Evolutionary conservation across 257 asterid species (phyloP).

Genomic region (Penstemon newberryi): DNA sequence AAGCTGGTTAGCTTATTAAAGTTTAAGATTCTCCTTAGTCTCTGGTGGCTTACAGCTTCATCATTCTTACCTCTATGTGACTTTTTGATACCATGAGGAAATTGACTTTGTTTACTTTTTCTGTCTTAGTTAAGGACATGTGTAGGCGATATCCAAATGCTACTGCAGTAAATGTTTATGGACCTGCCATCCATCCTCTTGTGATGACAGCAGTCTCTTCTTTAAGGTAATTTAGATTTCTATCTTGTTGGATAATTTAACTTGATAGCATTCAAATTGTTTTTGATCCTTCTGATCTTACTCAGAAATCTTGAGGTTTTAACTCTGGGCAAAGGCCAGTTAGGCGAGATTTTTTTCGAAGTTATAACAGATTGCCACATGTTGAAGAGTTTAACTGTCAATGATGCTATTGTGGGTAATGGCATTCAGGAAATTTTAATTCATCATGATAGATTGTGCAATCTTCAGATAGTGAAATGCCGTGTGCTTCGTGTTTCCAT

Average conservation of each 20-base stretch:
- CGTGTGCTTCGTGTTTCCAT: conserved; percentile 86
- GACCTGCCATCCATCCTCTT: conserved; percentile 65
- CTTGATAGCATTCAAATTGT: conserved; percentile 11
- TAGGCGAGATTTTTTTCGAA: conserved; percentile 78
- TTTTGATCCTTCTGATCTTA: conserved; percentile 32
- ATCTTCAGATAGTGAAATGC: conserved; percentile 87
- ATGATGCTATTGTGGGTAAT: conserved; percentile 85
- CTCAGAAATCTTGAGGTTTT: conserved; percentile 86
- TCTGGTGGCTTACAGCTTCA: neutral
- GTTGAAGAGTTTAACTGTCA: conserved; percentile 79
- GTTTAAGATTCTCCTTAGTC: too few relatives aligned
- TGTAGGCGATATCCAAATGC: conserved; percentile 94
- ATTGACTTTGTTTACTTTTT: conserved; percentile 26
- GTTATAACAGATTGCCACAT: conserved; percentile 68
- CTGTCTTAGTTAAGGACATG: conserved; percentile 69
- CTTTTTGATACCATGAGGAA: neutral
- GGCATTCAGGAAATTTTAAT: conserved; percentile 83
- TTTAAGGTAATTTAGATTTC: conserved; percentile 54
- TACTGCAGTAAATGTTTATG: conserved; percentile 70
- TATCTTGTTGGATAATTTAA: conserved; percentile 8
- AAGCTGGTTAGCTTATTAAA: too few relatives aligned
- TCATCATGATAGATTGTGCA: conserved; percentile 66
- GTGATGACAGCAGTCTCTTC: conserved; percentile 73
- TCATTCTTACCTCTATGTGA: neutral
- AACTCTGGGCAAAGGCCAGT: conserved; percentile 88